Evolutionary conservation across 2,329 filamentous ascomycete species (phyloP).

Genomic region (Botrytis paeoniae): DNA sequence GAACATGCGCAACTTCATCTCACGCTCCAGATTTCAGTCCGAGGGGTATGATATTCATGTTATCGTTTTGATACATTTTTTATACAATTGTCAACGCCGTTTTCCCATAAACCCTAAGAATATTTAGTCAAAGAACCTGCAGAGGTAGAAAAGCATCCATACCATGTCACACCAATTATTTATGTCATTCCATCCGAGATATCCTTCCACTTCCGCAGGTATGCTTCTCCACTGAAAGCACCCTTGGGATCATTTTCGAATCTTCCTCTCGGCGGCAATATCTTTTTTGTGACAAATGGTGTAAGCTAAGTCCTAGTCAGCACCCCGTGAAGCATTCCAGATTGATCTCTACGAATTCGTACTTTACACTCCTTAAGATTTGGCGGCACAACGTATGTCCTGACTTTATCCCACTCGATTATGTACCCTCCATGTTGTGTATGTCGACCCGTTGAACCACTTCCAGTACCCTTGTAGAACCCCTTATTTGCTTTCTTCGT

Average conservation of each 20-base stretch:
- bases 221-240: constrained; percentile 58
- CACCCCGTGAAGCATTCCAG: not conserved
- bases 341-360: constrained; percentile 28
- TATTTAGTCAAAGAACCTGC: not conserved
- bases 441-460: constrained; percentile 82
- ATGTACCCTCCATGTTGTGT: constrained; percentile 80
- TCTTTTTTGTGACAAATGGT: constrained; percentile 68
- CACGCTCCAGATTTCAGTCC: not conserved
- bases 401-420: constrained; percentile 82
- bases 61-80: constrained; percentile 21
- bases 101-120: constrained; percentile 16
- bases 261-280: constrained; percentile 52
- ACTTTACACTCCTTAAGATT: constrained; percentile 71
- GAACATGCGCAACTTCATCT: not conserved
- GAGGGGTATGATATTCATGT: constrained; percentile 19
- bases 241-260: constrained; percentile 53
- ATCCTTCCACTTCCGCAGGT: constrained; percentile 63
- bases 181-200: constrained; percentile 13
- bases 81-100: constrained; percentile 22
- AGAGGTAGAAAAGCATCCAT: not conserved
- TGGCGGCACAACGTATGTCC: constrained; percentile 81
- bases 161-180: not conserved
- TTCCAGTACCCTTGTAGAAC: constrained; percentile 95
- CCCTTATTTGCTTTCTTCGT: constrained; percentile 92
- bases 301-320: constrained; percentile 58